These are phyloP conservation scores for Persicaria maculosa DNA, from an alignment of 148 eudicot species.

Conservation along the genomic window DNA sequence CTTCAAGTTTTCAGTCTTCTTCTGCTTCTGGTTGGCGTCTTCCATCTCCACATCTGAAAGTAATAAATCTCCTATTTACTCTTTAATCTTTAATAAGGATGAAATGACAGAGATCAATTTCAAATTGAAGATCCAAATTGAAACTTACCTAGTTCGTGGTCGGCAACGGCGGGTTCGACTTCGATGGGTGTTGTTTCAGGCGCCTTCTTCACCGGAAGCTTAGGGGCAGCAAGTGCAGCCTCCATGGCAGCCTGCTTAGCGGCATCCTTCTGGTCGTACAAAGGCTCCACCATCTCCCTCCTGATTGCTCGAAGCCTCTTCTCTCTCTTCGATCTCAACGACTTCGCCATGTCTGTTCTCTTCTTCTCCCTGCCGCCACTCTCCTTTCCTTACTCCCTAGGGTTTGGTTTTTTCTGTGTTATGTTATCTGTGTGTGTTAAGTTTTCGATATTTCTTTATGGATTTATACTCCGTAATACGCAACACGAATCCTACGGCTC, in stretches of 20 bases:
- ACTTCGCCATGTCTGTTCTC: conserved; percentile 64
- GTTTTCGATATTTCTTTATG: no score
- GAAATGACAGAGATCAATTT: no score
- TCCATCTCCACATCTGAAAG: conserved; percentile 57
- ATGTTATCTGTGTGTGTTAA: no score
- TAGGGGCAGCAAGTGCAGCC: conserved; percentile 88
- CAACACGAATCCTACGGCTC: no score
- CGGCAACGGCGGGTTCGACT: conserved; percentile 7
- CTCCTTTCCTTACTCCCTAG: no score
- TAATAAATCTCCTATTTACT: no score
- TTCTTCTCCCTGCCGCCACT: not conserved
- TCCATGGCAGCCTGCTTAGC: conserved; percentile 74
- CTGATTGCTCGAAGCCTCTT: conserved; percentile 75
- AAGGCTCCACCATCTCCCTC: conserved; percentile 72
- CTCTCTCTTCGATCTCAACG: conserved; percentile 80
- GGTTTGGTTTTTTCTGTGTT: no score
- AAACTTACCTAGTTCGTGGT: conserved; percentile 32
- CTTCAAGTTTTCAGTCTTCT: conserved; percentile 31
- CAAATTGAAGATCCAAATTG: not conserved
- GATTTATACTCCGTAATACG: no score
- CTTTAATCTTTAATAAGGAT: no score
- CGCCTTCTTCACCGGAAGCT: conserved; percentile 44
- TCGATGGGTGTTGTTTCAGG: conserved; percentile 22
- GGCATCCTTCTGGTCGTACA: conserved; percentile 57
- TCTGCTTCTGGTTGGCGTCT: conserved; percentile 22